Evolutionary conservation across 2,329 filamentous ascomycete species (phyloP), one percentile per base, ranked within the genome.

Genomic region (Penicillium griseofulvum): DNA sequence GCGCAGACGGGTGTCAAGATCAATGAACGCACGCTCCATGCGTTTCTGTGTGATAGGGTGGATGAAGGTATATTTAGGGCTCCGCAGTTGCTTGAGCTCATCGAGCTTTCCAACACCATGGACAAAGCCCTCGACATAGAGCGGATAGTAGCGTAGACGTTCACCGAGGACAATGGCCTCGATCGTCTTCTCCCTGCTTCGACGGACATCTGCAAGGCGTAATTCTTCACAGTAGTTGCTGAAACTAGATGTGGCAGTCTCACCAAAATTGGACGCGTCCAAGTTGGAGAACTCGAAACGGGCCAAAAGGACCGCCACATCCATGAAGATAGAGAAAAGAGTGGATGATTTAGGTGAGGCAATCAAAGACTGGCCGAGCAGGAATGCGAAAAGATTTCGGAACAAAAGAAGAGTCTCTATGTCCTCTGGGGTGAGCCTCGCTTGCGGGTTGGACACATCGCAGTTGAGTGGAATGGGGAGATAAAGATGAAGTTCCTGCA

Each of bases 81-180:
- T 86, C 41, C 85, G 83, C 44, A 91, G 75, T 52, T 86, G 81
- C 56, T 91, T 84, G 31, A 91, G 81, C 19, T 89, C 83, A 56
- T 93, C 80, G 59, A 83, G 90, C 73, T 94, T 95, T 47, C 93
- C 94, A 10, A 90, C 91, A 0, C 87, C 91, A 71, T 97, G 94
- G 5, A 91, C 86, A 67, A 97, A 97, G 0, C 90, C 91, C 72
- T 97, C 91, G 55, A 90, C 90, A 74, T 96, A 97, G 2, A 99
- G 81, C 8, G 87, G 82, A 65, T 87, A 84, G 45, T 84, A 96
- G 55, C 87, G 87, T 86, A 97, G 89, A 36, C 84, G 84, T 75
- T 99, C 93, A 53, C 90, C 92, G 11, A 99, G 79, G n/a, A 97
- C 82, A 44, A 97, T 81, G 0, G 87, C 89, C 73, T 97, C 91